phyloP scores from a whole-genome alignment of 768 basidiomycete genomes.

The Auriscalpium orientale region DNA sequence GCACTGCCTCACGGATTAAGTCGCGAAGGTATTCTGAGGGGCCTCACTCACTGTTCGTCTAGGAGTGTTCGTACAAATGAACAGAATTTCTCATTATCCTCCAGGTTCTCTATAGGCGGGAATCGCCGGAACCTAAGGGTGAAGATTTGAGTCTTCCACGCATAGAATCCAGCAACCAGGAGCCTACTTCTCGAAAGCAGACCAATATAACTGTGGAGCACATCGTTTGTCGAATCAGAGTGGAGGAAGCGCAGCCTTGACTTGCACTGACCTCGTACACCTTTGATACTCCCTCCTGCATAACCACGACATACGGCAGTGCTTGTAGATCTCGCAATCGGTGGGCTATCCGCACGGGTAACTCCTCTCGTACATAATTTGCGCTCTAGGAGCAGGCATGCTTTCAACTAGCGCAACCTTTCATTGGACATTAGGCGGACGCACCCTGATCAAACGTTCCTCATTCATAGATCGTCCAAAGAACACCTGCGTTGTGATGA shows the following conservation, averaged over 20 bases:
- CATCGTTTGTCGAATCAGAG: not conserved
- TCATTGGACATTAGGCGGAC: conserved; percentile 1
- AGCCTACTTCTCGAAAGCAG: conserved; percentile 73
- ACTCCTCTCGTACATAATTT: conserved; percentile 84
- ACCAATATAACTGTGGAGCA: conserved; percentile 67
- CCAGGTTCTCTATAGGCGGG: conserved; percentile 60
- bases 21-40: not conserved
- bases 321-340: conserved; percentile 80
- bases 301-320: conserved; percentile 81
- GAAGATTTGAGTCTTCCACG: not conserved
- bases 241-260: not conserved
- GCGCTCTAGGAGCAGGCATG: conserved; percentile 50
- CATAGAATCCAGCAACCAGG: not conserved
- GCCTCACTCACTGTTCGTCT: conserved; percentile 62
- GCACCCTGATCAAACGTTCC: conserved; percentile 69
- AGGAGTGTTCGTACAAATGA: conserved; percentile 56
- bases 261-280: conserved; percentile 67
- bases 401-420: too few species aligned
- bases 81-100: conserved; percentile 78
- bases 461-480: conserved; percentile 79
- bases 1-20: conserved; percentile 35
- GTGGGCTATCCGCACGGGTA: conserved; percentile 84
- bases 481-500: conserved; percentile 49
- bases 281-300: conserved; percentile 72
- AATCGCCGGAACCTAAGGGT: conserved; percentile 40